Evolutionary conservation across 148 eudicot genomes (phyloP), one percentile per base, ranked within the genome.

Genomic region (Suaeda aralocaspica): DNA sequence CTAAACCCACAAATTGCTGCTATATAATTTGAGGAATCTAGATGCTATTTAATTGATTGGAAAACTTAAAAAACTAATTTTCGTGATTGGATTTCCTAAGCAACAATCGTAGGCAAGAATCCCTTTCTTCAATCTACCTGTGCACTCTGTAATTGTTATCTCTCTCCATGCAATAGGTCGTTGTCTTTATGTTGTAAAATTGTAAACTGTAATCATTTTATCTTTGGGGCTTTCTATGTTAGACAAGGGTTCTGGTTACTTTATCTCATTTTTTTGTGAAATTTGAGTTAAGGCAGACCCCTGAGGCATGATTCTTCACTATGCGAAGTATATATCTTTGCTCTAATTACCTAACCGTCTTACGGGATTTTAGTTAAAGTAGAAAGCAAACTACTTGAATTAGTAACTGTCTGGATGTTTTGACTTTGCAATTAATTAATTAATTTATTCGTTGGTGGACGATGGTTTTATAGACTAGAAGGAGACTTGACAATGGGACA

Each of bases 401-500:
- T 19, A 62, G 48, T 24, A 62, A 39, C n/a, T 19, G 28, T 29
- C 21, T 46, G 21, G 33, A 42, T 44, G 21, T 21, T 4, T 9
- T 52, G 31, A 41, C 50, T n/a, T n/a, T 31, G 49, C 49, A 68
- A 24, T 29, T 36, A 52, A 60, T 25, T 49, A 3, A 24, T 68
- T 41, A 49, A 59, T 5, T 12, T 34, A 22, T 19, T 59, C 10
- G 15, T 21, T 15, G 67, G 30, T 59, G 67, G 49, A 56, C 36
- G 22, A 57, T 46, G 16, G 66, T 52, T 73, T 71, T 67, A 76
- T 76, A 93, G 98, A 88, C 86, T 62, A 82, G 95, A 68, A 87
- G 86, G 81, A 69, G 76, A 55, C 88, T 93, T 68, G 98, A 93
- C 70, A 72, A 50, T 28, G 86, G 80, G 31, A 77, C 74, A 63